Percentiles rank a stretch among this genome's conserved stretches.
Evolutionary conservation across 176 grass and related monocot species (phyloP).

Genomic region (Oryza rufipogon): DNA sequence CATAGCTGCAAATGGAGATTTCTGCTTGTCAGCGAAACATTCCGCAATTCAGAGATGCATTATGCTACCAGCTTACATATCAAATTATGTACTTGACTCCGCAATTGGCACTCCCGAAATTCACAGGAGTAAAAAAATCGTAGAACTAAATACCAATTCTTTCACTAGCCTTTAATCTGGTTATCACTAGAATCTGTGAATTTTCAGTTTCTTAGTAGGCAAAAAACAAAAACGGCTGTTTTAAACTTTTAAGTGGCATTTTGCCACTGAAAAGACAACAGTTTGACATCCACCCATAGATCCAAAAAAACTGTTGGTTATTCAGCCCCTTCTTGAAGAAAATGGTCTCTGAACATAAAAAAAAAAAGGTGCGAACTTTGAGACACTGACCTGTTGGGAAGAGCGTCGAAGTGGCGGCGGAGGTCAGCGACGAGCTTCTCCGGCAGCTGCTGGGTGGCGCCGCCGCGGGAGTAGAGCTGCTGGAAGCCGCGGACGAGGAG

Average conservation of each 20-base stretch:
- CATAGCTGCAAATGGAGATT: conserved; percentile 71
- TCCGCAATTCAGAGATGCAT: conserved; percentile 10
- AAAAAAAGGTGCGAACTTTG: not conserved
- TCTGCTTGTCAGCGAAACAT: conserved; percentile 33
- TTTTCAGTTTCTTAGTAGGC: not conserved
- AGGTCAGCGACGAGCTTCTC: conserved; percentile 89
- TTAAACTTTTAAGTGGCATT: not conserved
- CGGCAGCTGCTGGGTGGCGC: conserved; percentile 64
- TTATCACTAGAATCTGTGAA: not conserved
- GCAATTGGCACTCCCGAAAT: not conserved
- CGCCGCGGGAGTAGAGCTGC: conserved; percentile 74
- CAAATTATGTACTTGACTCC: conserved; percentile 10
- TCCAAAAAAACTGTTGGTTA: not conserved
- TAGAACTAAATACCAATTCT: not conserved
- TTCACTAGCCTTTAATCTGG: conserved; percentile 7
- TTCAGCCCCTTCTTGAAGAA: not conserved
- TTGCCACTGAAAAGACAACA: not conserved
- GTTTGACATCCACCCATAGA: not conserved
- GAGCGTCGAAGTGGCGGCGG: conserved; percentile 91
- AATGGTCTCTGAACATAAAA: not conserved
- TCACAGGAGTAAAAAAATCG: not conserved
- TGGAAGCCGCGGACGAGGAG: conserved; percentile 67
- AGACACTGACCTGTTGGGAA: conserved; percentile 77
- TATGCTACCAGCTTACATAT: not conserved
- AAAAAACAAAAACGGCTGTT: not conserved